Conservation (phyloP, 2,329 filamentous ascomycete genomes). For the Rutstroemia sp. region DNA sequence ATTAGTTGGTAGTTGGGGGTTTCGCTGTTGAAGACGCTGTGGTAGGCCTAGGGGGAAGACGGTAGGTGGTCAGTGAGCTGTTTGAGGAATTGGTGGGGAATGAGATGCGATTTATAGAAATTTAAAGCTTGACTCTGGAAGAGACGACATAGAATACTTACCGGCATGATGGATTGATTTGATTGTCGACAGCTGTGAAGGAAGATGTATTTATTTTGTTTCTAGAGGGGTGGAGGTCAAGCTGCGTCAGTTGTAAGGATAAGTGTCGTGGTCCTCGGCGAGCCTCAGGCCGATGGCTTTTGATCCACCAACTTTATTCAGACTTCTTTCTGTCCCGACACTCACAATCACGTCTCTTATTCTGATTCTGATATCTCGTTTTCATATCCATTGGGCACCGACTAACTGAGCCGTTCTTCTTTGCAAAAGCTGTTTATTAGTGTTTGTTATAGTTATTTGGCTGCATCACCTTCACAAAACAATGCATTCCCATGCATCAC, state of each 20-base stretch:
- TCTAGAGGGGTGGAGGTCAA: neutral
- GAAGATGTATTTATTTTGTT: neutral
- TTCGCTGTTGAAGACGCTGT: slow-evolving; percentile 90
- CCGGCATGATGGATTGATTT: neutral
- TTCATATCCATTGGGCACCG: too few species aligned
- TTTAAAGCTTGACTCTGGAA: too few species aligned
- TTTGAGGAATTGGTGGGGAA: neutral
- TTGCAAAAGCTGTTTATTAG: too few species aligned
- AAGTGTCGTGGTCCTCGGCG: neutral
- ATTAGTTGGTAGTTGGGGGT: slow-evolving; percentile 44
- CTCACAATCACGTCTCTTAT: too few species aligned
- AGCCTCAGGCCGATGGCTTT: neutral
- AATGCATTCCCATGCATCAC: too few species aligned
- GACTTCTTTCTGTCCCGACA: too few species aligned
- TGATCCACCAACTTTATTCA: neutral
- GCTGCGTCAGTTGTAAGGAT: too few species aligned
- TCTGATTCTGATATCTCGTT: too few species aligned
- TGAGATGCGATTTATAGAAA: neutral
- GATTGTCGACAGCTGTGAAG: neutral
- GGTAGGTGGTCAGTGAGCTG: slow-evolving; percentile 1
- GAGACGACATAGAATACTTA: neutral
- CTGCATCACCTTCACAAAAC: too few species aligned
- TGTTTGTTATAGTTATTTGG: too few species aligned
- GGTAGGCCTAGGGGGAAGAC: slow-evolving; percentile 65
- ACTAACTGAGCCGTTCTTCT: too few species aligned